Conservation (phyloP, 345 rosid genomes). For the Chamaenerion angustifolium region DNA sequence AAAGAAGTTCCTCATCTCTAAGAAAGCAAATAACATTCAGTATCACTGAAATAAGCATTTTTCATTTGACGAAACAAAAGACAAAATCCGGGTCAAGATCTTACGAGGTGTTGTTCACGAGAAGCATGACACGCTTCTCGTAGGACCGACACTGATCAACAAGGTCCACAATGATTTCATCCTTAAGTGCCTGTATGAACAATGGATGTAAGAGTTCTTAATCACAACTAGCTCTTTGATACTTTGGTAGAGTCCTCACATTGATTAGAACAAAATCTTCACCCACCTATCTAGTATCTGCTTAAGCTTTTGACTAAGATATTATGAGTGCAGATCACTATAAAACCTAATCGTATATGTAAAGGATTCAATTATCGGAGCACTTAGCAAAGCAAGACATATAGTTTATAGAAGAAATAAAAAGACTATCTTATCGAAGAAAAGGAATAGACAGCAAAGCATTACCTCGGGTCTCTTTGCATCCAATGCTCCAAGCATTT, state of each 20-base stretch:
- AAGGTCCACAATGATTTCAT: constrained; percentile 86
- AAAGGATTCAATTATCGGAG: too few species aligned
- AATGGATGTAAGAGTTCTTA: neutral
- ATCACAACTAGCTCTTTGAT: too few species aligned
- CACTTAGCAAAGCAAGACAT: too few species aligned
- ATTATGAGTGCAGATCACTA: too few species aligned
- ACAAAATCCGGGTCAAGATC: constrained; percentile 12
- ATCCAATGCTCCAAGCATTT: constrained; percentile 90
- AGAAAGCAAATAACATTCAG: constrained; percentile 11
- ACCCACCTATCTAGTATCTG: too few species aligned
- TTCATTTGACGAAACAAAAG: neutral
- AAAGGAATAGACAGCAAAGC: neutral
- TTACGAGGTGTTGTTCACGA: constrained; percentile 68
- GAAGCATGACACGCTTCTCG: constrained; percentile 73
- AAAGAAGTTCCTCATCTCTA: constrained; percentile 78
- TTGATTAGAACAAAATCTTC: too few species aligned
- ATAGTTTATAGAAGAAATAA: too few species aligned
- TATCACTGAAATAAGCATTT: neutral
- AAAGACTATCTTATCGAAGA: neutral
- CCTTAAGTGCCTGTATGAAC: constrained; percentile 51
- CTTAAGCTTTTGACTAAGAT: too few species aligned
- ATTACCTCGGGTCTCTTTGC: constrained; percentile 65
- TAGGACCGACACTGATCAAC: constrained; percentile 90
- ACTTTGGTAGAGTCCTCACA: too few species aligned
- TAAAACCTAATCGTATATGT: too few species aligned